Percentiles rank a stretch among this genome's conserved stretches.
Evolutionary conservation across 2,329 filamentous ascomycete genomes (phyloP).

Genomic region (Ambrosiella xylebori): DNA sequence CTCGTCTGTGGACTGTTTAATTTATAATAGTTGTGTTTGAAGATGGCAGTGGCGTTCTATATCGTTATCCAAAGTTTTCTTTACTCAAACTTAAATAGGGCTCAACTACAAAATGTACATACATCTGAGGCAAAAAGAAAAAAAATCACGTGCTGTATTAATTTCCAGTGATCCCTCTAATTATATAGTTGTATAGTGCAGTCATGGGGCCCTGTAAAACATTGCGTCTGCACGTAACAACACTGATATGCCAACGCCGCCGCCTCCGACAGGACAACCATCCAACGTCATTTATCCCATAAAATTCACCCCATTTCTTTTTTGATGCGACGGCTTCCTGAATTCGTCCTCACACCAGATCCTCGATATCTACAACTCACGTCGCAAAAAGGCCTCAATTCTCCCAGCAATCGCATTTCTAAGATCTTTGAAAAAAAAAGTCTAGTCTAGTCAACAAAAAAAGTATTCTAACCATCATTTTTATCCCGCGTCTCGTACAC

Average conservation of each 20-base stretch:
- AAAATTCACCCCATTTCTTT: conserved; percentile 1
- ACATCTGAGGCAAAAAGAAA: too few relatives aligned
- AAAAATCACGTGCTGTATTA: background rate
- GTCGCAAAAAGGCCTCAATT: background rate
- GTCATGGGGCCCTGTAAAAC: too few relatives aligned
- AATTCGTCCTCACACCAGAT: background rate
- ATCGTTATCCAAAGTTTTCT: too few relatives aligned
- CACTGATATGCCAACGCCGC: background rate
- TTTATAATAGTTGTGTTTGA: too few relatives aligned
- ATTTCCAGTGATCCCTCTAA: background rate
- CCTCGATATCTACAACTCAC: background rate
- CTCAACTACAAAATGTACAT: too few relatives aligned
- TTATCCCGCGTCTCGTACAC: background rate
- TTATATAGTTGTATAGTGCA: too few relatives aligned
- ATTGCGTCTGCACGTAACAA: too few relatives aligned
- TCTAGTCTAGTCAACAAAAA: background rate
- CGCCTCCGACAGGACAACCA: background rate
- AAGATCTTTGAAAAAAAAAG: background rate
- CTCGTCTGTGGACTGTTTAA: too few relatives aligned
- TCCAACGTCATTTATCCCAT: conserved; percentile 1
- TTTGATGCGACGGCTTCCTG: background rate
- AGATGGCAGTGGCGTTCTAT: too few relatives aligned
- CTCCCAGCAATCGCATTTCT: background rate
- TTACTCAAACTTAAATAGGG: too few relatives aligned
- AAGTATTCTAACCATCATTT: background rate